Base-by-base conservation (phyloP, 2,329 filamentous ascomycete genomes). In the Exophiala xenobiotica region DNA sequence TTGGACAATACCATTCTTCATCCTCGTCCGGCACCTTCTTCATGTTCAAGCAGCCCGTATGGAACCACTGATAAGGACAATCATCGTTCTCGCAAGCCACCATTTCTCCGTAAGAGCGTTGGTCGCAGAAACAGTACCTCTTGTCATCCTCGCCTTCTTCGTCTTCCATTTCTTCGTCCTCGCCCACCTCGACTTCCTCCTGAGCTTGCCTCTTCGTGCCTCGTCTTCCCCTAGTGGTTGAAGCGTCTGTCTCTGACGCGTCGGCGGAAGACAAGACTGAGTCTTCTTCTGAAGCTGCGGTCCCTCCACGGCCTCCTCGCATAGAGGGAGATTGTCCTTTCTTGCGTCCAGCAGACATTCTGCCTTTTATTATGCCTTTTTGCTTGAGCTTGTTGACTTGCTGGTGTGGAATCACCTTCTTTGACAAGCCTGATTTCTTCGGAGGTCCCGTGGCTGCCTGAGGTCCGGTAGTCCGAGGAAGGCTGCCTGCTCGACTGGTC, bases 41-140 rank as follows among this genome's bases (percentile, higher is more conserved):
- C 61, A 86, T 69, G 16, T 80, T 79, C 45, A 84, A 80, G 61
- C 82, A 86, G 33, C 76, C 79, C 66, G 83, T 76, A 71, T 86
- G 82, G 67, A 86, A 86, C 82, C 82, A 86, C 64, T 86, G 81
- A 56, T 80, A 78, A 9, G 78, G 76, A 68, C 82, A 86, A 50
- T 75, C 72, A 29, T 82, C 79, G 63, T 85, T 85, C 65, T 86
- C 82, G 62, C 82, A 86, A 9, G 80, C 82, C 33, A 86, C 79
- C 82, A 86, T 86, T 62, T 83, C 80, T 14, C 82, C 82, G 63
- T 83, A 84, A 57, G 77, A 81, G 29, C 84, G 81, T 56, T 80
- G 79, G 43, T 81, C 80, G 63, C 82, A 86, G 58, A 82, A 83
- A 67, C 82, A 86, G 64, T 85, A 86, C 33, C 80, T 78, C 54